Evolutionary conservation across 768 basidiomycete genomes (phyloP), one percentile per base, ranked within the genome.

Genomic region (Dendrothele bispora): DNA sequence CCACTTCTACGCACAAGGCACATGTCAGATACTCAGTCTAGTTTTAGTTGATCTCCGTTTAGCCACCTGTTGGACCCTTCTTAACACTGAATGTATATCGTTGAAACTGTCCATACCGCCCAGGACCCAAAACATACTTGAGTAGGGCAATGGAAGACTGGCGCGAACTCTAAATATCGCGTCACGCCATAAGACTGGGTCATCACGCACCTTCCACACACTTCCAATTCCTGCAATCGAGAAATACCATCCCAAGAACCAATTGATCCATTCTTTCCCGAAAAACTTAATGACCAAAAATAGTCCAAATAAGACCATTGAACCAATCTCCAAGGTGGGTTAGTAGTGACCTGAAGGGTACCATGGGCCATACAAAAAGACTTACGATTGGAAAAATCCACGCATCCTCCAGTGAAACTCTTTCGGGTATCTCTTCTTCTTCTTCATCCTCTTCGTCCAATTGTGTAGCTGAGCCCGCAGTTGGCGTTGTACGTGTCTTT

Each of bases 221-320:
- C 81, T 82, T 21, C 78, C 82, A 7, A 83, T 73, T 0, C 84
- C 84, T 4, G 76, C 75, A 22, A 88, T 26, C 20, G 84, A 75
- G 53, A 88, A 88, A 56, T 88, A 91, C 81, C 79, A 83, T 5
- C 78, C 84, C 20, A 95, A 69, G 5, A 93, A 55, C 75, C 78
- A 79, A 65, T 95, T 95, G 48, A 95, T 81, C 85, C 89, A 90
- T 49, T 83, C 82, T 55, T 78, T 81, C 26, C 91, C 90, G 43
- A 88, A 66, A 61, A 84, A 91, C 58, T 82, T 86, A 47, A 95
- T 74, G 22, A 88, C 63, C 46, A 78, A 51, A 57, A 87, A 94
- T 51, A 93, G 62, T 4, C 83, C 79, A 53, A 89, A 69, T 25
- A 95, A 71, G 26, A 76, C 77, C 5, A 71, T 72, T 1, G 89